Evolutionary conservation across 208 protist genomes (phyloP), one percentile per base, ranked within the genome.

Genomic region (Leishmania turanica): DNA sequence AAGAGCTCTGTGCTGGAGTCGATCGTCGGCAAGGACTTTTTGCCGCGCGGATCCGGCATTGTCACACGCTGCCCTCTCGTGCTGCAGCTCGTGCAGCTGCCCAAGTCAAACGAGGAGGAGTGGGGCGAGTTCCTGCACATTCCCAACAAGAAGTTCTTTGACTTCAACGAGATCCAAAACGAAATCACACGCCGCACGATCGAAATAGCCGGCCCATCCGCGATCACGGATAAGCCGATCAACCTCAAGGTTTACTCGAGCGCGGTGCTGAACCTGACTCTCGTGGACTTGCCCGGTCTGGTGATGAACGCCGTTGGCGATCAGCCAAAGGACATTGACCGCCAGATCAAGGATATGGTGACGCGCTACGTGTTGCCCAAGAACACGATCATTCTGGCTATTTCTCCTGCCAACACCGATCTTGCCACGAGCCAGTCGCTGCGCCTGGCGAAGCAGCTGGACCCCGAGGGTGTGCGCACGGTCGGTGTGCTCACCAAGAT

Each of bases 201-300:
- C 58, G 82, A 99, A 68, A 68, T 99, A 37, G 96, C 98, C 56
- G 99, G 99, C n/a, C 88, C 87, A 6, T 97, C 96, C 24, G 93
- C 94, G 54, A 99, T 99, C 45, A 99, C 97, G 3, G 85, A 97
- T 47, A 87, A 93, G 74, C 97, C 99, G 76, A 99, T 99, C 85
- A 97, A 97, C 86, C 94, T 99, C 4, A 99, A 99, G 75, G 89
- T 99, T 51, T 98, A 93, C 89, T 99, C 97, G 8, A 88, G 78
- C 37, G 47, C 93, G 47, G 98, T 99, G 60, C 89, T 99, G 42
- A 99, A 99, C 87, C 93, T 99, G 0, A 99, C 99, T 31, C 92
- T 99, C 11, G 98, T 99, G 11, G 99, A 99, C 96, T 90, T 99
- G 40, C 99, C 99, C 27, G 99, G 99, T 78, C 91, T 99, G 17